Base-by-base conservation (phyloP, 257 asterid genomes). In the Ehretia macrophylla region DNA sequence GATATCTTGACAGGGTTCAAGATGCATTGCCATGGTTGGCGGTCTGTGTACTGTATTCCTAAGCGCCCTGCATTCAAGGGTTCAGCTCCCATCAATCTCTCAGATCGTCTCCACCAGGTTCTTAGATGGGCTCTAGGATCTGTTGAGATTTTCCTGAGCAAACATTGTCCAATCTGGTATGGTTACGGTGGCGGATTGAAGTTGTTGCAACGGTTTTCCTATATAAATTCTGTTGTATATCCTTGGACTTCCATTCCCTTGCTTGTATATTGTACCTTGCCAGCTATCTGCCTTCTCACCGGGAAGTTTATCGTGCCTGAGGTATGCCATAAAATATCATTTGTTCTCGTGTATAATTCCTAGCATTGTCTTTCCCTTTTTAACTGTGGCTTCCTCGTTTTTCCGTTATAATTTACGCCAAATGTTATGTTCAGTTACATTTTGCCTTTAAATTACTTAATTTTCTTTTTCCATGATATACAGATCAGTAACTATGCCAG, bases 71-170 rank as follows among this genome's bases (percentile, higher is more conserved):
- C 96, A 13, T 87, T 90, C 48, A 90, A 89, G 72, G 97, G 97
- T 17, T 84, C 92, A 2, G 97, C 95, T 67, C 96, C 97, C 16
- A 83, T 86, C 63, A 87, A 87, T 58, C 90, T 87, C 66, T 90
- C 96, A 0, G 96, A 90, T 72, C 95, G 97, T 75, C 95, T 90
- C 68, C 94, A 87, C 68, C 97, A 90, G 76, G 95, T 90, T 66
- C 97, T 87, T 47, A 64, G 96, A 67, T 90, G 97, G 97, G 97
- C 96, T 32, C 96, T 90, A 32, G 97, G 97, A 51, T 90, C 97
- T 0, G 96, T 90, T 12, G 97, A 90, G 86, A 90, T 90, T 61
- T 83, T 90, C 56, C 60, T 90, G 48, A 90, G 97, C 85, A 90
- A 73, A 70, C 96, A 87, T 71, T 90, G 97, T 42, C 97, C 95